Base-by-base conservation (phyloP, 805 yeast species). In the Candida easanensis region DNA sequence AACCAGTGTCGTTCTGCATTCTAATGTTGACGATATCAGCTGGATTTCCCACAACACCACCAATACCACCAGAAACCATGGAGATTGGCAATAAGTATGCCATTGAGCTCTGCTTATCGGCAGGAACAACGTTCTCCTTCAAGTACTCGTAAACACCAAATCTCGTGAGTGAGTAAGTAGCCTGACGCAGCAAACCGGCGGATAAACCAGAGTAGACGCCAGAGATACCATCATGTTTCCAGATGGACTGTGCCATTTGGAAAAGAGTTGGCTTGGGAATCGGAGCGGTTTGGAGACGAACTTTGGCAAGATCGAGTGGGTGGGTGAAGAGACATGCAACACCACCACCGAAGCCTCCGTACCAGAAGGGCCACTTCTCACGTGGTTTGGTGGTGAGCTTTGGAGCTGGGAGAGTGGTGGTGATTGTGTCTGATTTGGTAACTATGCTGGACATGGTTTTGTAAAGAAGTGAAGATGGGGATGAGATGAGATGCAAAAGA, bases 1-100 rank as follows among this genome's bases (percentile, higher is more conserved):
- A 68, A 0, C 89, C 68, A 6, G 84, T 78, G 58, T 88, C 96
- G 61, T 88, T 88, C 62, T 88, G 96, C 96, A 88, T 88, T 65
- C 96, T 76, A 50, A 88, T 85, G 54, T 88, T 88, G 30, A 86
- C 88, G 13, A 88, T 84, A 60, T 88, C 96, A 1, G 93, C 80
- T 4, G 96, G 95, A 58, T 88, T 88, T 18, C 96, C 96, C 2
- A 85, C 84, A 18, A 87, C 64, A 9, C 95, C 95, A 48, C 96
- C 96, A 45, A 80, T 63, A 21, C 83, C 85, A 41, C 96, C 96
- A 11, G 90, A 79, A n/a, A 84, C 50, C 93, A 88, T 86, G 4
- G 95, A 86, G 65, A 82, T 73, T 9, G 91, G 88, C 42, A 88
- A 66, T 41, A 88, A 69, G 15, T 77, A 72, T 6, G 71, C 58